Conservation (phyloP, 2,329 filamentous ascomycete genomes). For the Cladosporium sp. region DNA sequence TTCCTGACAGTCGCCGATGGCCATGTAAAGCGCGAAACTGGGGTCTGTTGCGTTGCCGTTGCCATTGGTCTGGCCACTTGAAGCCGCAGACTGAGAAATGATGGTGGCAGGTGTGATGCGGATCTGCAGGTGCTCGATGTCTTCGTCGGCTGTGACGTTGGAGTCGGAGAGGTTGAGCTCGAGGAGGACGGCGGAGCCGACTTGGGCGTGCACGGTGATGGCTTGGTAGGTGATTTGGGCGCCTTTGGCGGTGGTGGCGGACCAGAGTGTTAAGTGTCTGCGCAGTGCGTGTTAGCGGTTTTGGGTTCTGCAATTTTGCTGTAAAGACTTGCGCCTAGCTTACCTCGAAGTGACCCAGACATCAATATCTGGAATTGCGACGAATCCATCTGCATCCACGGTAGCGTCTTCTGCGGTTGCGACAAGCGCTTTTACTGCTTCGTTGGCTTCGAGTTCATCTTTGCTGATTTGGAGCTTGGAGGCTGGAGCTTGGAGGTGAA, state of each 20-base stretch:
- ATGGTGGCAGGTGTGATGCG: conserved; percentile 54
- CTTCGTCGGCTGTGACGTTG: conserved; percentile 56
- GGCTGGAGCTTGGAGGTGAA: conserved; percentile 57
- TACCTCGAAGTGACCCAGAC: conserved; percentile 48
- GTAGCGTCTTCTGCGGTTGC: conserved; percentile 47
- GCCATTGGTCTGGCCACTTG: neutral
- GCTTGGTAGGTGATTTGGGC: conserved; percentile 68
- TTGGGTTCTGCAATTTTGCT: neutral
- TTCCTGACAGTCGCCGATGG: conserved; percentile 70
- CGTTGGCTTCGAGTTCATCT: conserved; percentile 51
- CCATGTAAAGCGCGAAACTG: conserved; percentile 57
- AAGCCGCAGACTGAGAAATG: neutral
- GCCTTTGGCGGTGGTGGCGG: conserved; percentile 53
- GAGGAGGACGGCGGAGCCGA: conserved; percentile 61
- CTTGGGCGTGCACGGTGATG: conserved; percentile 71
- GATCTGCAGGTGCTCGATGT: conserved; percentile 62
- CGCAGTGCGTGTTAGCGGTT: conserved; percentile 22
- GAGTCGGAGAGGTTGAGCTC: conserved; percentile 62
- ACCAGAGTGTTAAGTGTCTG: conserved; percentile 59
- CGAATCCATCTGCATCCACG: conserved; percentile 17
- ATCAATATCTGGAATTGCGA: conserved; percentile 31
- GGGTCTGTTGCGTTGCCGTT: conserved; percentile 16
- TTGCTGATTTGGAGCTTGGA: conserved; percentile 57
- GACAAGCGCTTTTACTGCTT: conserved; percentile 31
- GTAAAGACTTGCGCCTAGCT: neutral